Evolutionary conservation across 1,284 basidiomycete species (phyloP).

Genomic region (Hemileia vastatrix): DNA sequence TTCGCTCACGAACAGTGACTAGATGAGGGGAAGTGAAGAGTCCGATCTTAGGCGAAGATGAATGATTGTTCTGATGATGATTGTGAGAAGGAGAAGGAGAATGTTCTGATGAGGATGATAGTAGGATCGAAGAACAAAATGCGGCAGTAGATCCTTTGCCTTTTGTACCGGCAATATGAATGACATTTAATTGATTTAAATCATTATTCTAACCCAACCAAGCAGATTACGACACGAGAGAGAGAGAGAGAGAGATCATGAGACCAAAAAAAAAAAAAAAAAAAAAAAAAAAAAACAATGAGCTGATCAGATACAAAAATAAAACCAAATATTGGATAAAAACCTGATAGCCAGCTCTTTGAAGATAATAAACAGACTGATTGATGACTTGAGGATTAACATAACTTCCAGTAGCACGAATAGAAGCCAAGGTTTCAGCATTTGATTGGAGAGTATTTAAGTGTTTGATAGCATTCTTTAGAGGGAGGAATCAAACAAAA

Average conservation of each 20-base stretch:
- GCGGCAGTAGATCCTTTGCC: conserved; percentile 97
- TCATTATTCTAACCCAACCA: conserved; percentile 56
- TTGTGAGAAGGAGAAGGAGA: too few relatives aligned
- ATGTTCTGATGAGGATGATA: too few relatives aligned
- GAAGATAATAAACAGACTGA: conserved; percentile 64
- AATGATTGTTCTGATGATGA: conserved; percentile 1
- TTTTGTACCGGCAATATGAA: conserved; percentile 97
- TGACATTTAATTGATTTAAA: conserved; percentile 78
- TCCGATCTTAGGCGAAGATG: conserved; percentile 47
- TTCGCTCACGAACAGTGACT: conserved; percentile 88
- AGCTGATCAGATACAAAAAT: conserved; percentile 66
- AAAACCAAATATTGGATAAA: conserved; percentile 73
- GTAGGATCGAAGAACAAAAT: conserved; percentile 51
- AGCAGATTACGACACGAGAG: too few relatives aligned
- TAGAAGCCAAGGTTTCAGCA: conserved; percentile 12
- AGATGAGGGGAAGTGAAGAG: conserved; percentile 96
- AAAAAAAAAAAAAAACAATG: too few relatives aligned
- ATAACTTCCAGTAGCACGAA: conserved; percentile 13
- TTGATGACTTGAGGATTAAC: conserved; percentile 2
- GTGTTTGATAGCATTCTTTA: conserved; percentile 65
- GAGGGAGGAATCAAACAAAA: too few relatives aligned
- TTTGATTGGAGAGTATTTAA: conserved; percentile 73
- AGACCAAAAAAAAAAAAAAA: too few relatives aligned
- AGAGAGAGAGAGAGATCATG: too few relatives aligned
- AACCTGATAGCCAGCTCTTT: conserved; percentile 73